phyloP scores from a whole-genome alignment of 352 stramenopile genomes.

The Ophiocytium majus region DNA sequence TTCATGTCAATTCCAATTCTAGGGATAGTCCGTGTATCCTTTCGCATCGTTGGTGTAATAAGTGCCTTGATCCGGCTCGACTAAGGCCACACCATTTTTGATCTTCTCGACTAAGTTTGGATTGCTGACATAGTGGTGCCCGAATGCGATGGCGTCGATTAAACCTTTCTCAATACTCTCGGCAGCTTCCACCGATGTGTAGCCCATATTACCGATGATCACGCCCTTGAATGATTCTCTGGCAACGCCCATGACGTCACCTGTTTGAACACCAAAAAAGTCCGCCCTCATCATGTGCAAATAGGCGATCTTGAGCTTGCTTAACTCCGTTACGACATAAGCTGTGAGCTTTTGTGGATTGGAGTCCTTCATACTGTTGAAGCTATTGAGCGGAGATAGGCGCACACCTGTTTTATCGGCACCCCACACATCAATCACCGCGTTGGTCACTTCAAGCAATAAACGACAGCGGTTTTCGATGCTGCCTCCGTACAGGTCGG shows the following conservation, averaged over 20 bases:
- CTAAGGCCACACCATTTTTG: background rate
- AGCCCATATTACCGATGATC: conserved; percentile 14
- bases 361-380: conserved; percentile 6
- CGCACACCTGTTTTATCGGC: too few relatives aligned
- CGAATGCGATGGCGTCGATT: background rate
- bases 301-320: background rate
- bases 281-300: conserved; percentile 2
- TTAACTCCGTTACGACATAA: background rate
- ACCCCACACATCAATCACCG: too few relatives aligned
- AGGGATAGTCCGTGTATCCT: conserved; percentile 10
- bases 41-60: background rate
- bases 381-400: background rate
- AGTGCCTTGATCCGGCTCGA: background rate
- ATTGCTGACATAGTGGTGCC: background rate
- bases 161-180: background rate
- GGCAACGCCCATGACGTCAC: background rate
- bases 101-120: conserved; percentile 2
- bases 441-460: conserved; percentile 38
- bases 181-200: background rate
- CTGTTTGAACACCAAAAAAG: background rate
- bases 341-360: background rate
- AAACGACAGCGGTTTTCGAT: conserved; percentile 47
- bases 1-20: too few relatives aligned
- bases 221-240: background rate
- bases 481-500: conserved; percentile 41